Base-by-base conservation (phyloP, 371 early-diverging fungal species). In the Rhizopus delemar region DNA sequence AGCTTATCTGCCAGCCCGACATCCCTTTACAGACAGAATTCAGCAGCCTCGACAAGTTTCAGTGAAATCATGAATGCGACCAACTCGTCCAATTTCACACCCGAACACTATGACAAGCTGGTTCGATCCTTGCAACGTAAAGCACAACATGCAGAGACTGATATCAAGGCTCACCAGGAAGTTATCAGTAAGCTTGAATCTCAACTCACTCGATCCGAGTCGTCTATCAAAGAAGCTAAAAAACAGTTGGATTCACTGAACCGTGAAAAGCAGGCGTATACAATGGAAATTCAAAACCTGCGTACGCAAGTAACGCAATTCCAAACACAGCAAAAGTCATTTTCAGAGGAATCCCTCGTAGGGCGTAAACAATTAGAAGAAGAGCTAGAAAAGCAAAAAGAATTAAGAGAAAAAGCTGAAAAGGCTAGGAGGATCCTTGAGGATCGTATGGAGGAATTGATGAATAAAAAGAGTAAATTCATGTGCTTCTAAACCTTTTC, bases 381-480 rank as follows among this genome's bases (percentile, higher is more conserved):
- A 34, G 56, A 71, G 32, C 50, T 80, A 6, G 73, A 73, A 32
- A 48, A 57, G 15, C 77, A 80, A 53, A 67, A 68, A 15, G 32
- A 46, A 22, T 62, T 73, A n/a, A 77, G 77, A 41, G 80, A 80
- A 51, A 80, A 75, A 46, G 80, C 80, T 4, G 80, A 80, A 58
- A 75, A 75, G 33, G 80, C 80, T 8, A 67, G 78, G 56, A 55
- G 60, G 28, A 77, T 80, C 46, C 48, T 80, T 35, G 80, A 80
- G 28, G 70, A 72, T 29, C 68, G 80, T 16, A 77, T 80, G 77
- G 78, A 80, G 22, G 78, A 80, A 46, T 56, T 80, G 28, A 75
- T 80, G 78, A 75, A 62, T 51, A 75, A 72, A 63, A 75, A 75
- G 65, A 75, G 72, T 69, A 80, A 80, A 59, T 80, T 80, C 57